Evolutionary conservation across 148 eudicot genomes (phyloP), one percentile per base, ranked within the genome.

Genomic region (Bassia scoparia): DNA sequence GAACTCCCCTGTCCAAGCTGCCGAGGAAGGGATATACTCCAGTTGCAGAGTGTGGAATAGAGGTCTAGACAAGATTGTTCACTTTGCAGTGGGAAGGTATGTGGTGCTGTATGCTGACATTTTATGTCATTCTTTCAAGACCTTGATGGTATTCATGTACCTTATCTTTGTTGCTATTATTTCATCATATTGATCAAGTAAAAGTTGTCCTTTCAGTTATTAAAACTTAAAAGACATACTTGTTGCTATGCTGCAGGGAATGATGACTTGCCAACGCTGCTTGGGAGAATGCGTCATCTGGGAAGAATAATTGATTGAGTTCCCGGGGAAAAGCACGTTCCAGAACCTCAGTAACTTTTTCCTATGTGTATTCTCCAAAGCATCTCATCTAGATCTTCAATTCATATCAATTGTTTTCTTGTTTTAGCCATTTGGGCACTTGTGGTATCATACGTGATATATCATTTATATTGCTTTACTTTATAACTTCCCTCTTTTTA

Each of bases 291-390:
- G 96, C 83, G 99, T 96, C 56, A 86, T 96, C 50, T 96, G 99
- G 99, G 92, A 92, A 80, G 99, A 96, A 81, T 87, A 88, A 15
- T 84, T 92, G 60, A 97, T 92, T 80, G 99, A 96, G 80, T 84
- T 53, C 63, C 99, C 99, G 99, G 99, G 99, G 92, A 81, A 88
- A 87, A 74, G 99, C 94, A 52, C 99, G 92, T 26, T 92, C 94
- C 30, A 76, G 99, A 91, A 88, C 49, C 67, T 53, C 20, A 44
- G 23, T 35, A 58, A 27, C 44, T 53, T 69, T 53, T 69, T 23
- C 56, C 63, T 63, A 3, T 71, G 46, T 24, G 41, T 48, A 23
- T 43, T 27, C 9, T 48, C 8, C n/a, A n/a, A 60, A n/a, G 48
- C 14, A 41, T 46, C 3, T 76, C 26, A 33, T 68, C 61, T 38